Conservation (phyloP, 163 green algal genomes). For the Scenedesmus sp. region DNA sequence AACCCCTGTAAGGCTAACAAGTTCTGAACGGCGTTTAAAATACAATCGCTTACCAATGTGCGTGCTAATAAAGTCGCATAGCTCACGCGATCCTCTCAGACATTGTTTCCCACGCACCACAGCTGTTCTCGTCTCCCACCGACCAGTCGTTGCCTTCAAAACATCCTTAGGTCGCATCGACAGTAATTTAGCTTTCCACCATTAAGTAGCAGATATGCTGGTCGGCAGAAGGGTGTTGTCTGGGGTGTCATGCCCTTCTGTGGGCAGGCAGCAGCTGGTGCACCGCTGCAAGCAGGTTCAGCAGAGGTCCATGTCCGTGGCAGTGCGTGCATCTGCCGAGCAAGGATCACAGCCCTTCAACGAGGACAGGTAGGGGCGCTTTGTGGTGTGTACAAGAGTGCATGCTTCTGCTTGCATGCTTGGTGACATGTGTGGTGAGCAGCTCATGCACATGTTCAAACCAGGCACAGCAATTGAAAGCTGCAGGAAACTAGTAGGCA, state of each 20-base stretch:
- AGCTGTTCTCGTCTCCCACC: neutral
- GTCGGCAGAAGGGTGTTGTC: neutral
- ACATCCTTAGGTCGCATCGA: too few relatives aligned
- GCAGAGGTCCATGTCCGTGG: neutral
- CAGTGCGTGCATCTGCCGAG: neutral
- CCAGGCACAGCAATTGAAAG: neutral
- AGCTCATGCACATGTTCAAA: neutral
- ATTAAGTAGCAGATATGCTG: neutral
- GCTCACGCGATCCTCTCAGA: neutral
- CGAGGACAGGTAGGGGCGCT: neutral
- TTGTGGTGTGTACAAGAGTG: neutral
- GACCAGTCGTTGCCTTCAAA: neutral
- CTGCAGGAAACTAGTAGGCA: too few relatives aligned
- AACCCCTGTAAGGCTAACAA: too few relatives aligned
- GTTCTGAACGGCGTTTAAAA: too few relatives aligned
- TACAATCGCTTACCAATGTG: neutral
- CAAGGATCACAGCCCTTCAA: neutral
- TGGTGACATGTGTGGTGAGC: neutral
- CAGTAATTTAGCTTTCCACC: neutral
- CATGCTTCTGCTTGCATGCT: neutral
- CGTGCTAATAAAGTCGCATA: neutral
- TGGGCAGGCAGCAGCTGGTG: neutral
- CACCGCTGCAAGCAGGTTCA: conserved; percentile 26
- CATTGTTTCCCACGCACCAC: neutral
- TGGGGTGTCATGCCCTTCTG: neutral